Conservation (phyloP, 2,329 filamentous ascomycete species). For the Beauveria australis region DNA sequence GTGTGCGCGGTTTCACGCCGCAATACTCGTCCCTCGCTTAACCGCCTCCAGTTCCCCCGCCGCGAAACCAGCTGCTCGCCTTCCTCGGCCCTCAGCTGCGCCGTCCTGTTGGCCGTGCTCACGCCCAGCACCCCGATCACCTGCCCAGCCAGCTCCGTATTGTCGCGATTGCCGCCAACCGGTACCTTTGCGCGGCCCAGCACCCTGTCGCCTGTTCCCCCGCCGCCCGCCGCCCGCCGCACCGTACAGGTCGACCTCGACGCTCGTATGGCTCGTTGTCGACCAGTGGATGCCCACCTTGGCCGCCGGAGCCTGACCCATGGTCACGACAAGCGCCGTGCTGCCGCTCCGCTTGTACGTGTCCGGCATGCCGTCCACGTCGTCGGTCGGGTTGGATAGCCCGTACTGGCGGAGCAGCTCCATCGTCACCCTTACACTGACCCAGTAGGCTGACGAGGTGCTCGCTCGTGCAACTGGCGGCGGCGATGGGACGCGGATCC, state of each 20-base stretch:
- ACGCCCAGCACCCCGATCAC: conserved; percentile 18
- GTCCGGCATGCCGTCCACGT: conserved; percentile 8
- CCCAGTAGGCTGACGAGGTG: conserved; percentile 11
- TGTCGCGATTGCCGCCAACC: conserved; percentile 19
- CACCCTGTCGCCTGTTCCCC: too few relatives aligned
- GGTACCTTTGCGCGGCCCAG: not conserved
- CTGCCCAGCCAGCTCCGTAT: conserved; percentile 20
- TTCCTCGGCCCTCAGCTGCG: conserved; percentile 16
- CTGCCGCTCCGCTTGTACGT: conserved; percentile 10
- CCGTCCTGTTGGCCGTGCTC: conserved; percentile 16
- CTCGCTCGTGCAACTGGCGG: conserved; percentile 14
- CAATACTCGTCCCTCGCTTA: conserved; percentile 6
- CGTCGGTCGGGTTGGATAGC: conserved; percentile 13
- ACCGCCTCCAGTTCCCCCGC: conserved; percentile 14
- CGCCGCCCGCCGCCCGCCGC: conserved; percentile 12
- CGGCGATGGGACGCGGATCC: conserved; percentile 15
- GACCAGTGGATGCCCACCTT: conserved; percentile 17
- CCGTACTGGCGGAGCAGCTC: conserved; percentile 15
- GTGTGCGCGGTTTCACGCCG: not conserved
- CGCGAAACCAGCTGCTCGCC: conserved; percentile 17
- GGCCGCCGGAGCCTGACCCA: conserved; percentile 12
- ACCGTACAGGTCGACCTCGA: conserved; percentile 18
- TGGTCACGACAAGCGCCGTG: conserved; percentile 9
- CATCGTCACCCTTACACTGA: conserved; percentile 12
- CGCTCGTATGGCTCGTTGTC: conserved; percentile 16